Percentiles rank a stretch among this genome's conserved stretches.
Evolutionary conservation across 768 basidiomycete genomes (phyloP).

Genomic region (Daedaleopsis nitida): DNA sequence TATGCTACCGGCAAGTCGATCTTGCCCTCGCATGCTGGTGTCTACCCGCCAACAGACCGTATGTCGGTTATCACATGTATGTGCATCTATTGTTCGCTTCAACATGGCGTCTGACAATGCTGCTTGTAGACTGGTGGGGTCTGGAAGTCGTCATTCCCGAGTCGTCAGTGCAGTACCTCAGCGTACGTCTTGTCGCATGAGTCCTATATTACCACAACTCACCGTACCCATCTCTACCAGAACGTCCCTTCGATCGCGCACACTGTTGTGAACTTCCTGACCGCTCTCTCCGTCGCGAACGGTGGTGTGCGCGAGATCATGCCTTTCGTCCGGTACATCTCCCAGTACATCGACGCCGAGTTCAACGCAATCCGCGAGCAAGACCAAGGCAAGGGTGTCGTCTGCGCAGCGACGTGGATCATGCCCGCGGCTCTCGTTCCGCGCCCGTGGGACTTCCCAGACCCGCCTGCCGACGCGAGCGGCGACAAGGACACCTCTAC

Average conservation of each 20-base stretch:
- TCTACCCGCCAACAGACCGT: conserved; percentile 75
- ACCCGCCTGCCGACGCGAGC: conserved; percentile 31
- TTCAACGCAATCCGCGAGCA: conserved; percentile 63
- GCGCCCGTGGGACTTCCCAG: conserved; percentile 76
- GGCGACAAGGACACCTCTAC: conserved; percentile 6
- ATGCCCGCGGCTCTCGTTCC: conserved; percentile 81
- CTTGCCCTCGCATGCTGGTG: conserved; percentile 64
- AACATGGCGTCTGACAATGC: not conserved
- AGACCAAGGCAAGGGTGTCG: conserved; percentile 74
- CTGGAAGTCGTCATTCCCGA: conserved; percentile 77
- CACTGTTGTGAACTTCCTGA: conserved; percentile 71
- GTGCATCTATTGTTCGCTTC: conserved; percentile 25
- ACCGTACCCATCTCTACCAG: conserved; percentile 33
- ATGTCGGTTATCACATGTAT: conserved; percentile 80
- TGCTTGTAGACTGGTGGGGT: conserved; percentile 83
- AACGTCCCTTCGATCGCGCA: conserved; percentile 60
- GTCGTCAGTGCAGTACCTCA: conserved; percentile 62
- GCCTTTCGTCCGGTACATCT: conserved; percentile 82
- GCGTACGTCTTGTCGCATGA: conserved; percentile 39
- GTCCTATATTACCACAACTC: not conserved
- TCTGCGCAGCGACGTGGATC: conserved; percentile 91
- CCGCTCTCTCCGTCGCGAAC: conserved; percentile 67
- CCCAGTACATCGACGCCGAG: conserved; percentile 78
- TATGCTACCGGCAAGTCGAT: conserved; percentile 72
- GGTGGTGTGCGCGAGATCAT: conserved; percentile 81